Evolutionary conservation across 1,284 basidiomycete genomes (phyloP), one percentile per base, ranked within the genome.

Genomic region (Athelia sp.): DNA sequence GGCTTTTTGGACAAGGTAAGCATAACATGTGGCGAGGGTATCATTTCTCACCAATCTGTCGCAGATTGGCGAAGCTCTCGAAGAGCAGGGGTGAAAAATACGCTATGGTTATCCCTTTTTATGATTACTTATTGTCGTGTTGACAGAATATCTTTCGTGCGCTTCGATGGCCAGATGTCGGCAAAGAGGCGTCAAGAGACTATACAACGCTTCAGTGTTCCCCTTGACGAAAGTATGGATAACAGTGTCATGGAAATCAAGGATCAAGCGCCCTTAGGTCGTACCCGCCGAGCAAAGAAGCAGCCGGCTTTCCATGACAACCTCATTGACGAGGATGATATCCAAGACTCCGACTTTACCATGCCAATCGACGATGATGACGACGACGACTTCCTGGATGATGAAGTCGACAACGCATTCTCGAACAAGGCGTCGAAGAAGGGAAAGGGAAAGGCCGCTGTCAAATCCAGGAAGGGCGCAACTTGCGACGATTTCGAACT

Each of bases 81-180:
- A 84, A 26, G 74, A 78, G 50, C 77, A 78, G 57, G 86, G 82
- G 82, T 81, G 56, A 56, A 58, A 31, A 17, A 51, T 40, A 29
- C 35, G 21, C 18, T 10, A 47, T 13, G 43, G 19, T 23, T n/a
- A 31, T 52, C 52, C 50, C 35, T 51, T 17, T 58, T 21, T 47
- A 56, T n/a, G 54, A 48, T 48, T 24, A 34, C 29, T n/a, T 46
- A 47, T 45, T 22, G 3, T 34, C 35, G 17, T 15, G 2, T 62
- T 49, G 40, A 58, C 52, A 90, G 87, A 0, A 88, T 94, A 36
- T 61, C 80, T 0, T 92, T 80, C 58, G 82, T 87, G 36, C 81
- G 87, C 1, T 92, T 94, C 58, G 90, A 93, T 53, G 91, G 91
- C 1, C 75, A 82, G 57, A 84, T 94, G 82, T 85, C 84, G 13